phyloP scores from a whole-genome alignment of 768 basidiomycete species.

The Suillus ampliporus region DNA sequence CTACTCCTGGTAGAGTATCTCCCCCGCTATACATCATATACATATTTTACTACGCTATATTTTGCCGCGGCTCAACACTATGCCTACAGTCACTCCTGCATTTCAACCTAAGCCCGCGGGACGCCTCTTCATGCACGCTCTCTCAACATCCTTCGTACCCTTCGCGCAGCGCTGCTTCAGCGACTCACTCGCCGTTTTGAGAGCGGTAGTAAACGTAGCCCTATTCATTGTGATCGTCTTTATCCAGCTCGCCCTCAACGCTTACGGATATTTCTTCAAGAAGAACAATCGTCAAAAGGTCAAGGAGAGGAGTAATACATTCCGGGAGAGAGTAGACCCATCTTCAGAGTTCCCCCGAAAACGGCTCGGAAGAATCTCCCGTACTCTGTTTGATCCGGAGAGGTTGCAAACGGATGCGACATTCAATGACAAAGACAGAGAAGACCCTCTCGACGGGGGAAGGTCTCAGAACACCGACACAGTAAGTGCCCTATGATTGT shows the following conservation, averaged over 20 bases:
- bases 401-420: background rate
- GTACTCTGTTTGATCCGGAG: background rate
- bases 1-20: background rate
- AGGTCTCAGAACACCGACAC: background rate
- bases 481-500: background rate
- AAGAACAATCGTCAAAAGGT: background rate
- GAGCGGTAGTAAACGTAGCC: background rate
- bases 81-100: slow-evolving; percentile 2
- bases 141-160: background rate
- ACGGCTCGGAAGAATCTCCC: background rate
- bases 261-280: background rate
- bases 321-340: no score
- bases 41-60: background rate
- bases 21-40: background rate
- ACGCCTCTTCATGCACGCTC: background rate
- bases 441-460: background rate
- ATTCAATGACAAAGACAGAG: background rate
- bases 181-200: background rate
- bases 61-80: background rate
- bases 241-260: slow-evolving; percentile 4
- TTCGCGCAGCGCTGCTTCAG: background rate
- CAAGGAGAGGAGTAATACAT: background rate
- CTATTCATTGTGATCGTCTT: background rate
- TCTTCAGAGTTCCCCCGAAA: no score
- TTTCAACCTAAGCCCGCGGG: slow-evolving; percentile 1